These are phyloP conservation scores for Nemophila menziesii DNA, from an alignment of 257 asterid species.

Conservation along the genomic window DNA sequence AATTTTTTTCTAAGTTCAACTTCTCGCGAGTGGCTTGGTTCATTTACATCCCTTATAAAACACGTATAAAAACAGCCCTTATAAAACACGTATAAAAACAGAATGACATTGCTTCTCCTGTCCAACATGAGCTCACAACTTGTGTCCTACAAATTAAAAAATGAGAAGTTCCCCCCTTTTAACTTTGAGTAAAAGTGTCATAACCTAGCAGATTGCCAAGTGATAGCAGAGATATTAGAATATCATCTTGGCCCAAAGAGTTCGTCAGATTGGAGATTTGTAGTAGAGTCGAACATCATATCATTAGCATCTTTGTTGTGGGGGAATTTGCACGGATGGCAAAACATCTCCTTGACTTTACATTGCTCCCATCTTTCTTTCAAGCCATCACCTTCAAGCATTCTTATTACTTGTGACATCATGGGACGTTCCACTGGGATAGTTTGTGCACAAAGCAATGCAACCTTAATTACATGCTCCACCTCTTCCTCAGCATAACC, in stretches of 20 bases:
- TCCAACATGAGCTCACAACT: too few species aligned
- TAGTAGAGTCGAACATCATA: neutral
- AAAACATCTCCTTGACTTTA: neutral
- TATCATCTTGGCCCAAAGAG: neutral
- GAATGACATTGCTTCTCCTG: too few species aligned
- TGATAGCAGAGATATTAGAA: neutral
- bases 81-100: too few species aligned
- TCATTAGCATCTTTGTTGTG: neutral
- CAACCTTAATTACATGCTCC: conserved; percentile 58
- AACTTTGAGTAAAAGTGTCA: too few species aligned
- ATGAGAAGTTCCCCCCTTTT: too few species aligned
- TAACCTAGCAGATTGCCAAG: too few species aligned
- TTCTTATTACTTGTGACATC: conserved; percentile 60
- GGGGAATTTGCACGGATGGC: neutral
- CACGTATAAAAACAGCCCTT: too few species aligned
- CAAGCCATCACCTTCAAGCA: conserved; percentile 65
- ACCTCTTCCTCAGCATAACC: conserved; percentile 41
- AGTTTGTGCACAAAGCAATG: conserved; percentile 51
- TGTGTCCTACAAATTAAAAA: too few species aligned
- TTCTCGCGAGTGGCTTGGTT: too few species aligned
- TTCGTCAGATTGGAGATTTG: neutral
- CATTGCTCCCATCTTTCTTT: conserved; percentile 45
- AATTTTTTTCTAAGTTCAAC: too few species aligned
- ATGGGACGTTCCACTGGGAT: conserved; percentile 54
- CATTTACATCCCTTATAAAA: too few species aligned